Conservation (phyloP, 768 basidiomycete genomes). For the Tephrocybe rancida region DNA sequence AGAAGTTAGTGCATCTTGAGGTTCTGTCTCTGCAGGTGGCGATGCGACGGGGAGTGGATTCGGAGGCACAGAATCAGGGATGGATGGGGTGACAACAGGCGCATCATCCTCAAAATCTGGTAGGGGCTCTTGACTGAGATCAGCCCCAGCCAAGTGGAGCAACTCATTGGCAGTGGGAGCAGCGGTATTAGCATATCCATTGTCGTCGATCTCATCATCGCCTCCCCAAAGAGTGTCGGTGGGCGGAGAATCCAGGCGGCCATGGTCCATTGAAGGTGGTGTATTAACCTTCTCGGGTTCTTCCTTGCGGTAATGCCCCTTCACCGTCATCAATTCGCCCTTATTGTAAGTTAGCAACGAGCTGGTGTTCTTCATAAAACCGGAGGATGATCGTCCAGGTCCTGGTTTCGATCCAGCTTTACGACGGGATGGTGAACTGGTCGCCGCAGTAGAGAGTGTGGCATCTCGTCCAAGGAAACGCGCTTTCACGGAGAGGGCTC, state of each 20-base stretch:
- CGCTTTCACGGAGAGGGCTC: slow-evolving; percentile 53
- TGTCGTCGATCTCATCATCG: slow-evolving; percentile 14
- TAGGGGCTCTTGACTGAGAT: slow-evolving; percentile 38
- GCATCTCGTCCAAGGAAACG: slow-evolving; percentile 35
- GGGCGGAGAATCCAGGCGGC: slow-evolving; percentile 2
- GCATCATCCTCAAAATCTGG: slow-evolving; percentile 57
- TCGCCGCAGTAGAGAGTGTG: slow-evolving; percentile 12
- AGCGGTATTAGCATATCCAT: slow-evolving; percentile 11
- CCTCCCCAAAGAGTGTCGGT: slow-evolving; percentile 9
- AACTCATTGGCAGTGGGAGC: slow-evolving; percentile 47
- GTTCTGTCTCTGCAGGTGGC: not conserved
- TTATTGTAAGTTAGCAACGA: slow-evolving; percentile 58
- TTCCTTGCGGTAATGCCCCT: slow-evolving; percentile 38
- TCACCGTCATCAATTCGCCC: slow-evolving; percentile 52
- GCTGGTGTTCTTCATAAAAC: slow-evolving; percentile 41
- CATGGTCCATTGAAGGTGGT: not conserved
- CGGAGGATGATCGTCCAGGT: slow-evolving; percentile 53
- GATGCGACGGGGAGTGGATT: not conserved
- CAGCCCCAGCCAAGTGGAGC: slow-evolving; percentile 51
- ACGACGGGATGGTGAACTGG: slow-evolving; percentile 1
- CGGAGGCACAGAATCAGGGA: not conserved
- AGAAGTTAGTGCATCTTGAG: not conserved
- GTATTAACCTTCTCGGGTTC: not conserved
- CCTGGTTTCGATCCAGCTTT: slow-evolving; percentile 38
- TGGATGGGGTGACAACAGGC: slow-evolving; percentile 1